Evolutionary conservation across 345 rosid species (phyloP), one percentile per base, ranked within the genome.

Genomic region (Sapria himalayana): DNA sequence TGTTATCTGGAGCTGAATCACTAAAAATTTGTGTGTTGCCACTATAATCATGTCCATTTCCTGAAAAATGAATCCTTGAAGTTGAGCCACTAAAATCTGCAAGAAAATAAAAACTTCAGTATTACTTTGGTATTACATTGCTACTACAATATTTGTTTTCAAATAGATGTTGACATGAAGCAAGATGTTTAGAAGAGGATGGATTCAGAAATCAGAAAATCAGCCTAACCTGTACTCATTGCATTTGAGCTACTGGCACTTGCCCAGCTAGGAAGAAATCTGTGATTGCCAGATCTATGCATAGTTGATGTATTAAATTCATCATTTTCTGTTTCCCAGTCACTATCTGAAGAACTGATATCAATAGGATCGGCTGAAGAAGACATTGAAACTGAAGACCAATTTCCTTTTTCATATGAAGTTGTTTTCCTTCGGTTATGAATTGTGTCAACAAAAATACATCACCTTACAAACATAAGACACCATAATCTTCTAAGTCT

Each of bases 311-410:
- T 3, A 39, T 44, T 50, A 43, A 22, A 15, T 17, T 49, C 52
- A 48, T 39, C 34, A 20, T 71, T 65, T 36, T 61, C 74, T 15
- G 67, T 33, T 45, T 69, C 84, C 2, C 44, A 41, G 4, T 81
- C 94, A 53, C 86, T 77, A 47, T 85, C 94, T 47, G 89, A 73
- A 14, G 94, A 85, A 62, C 92, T 81, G 25, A 81, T 78, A 34
- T 75, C 75, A 60, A 85, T 85, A 41, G 72, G 60, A 22, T 49
- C 49, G 41, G 44, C 46, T 6, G 57, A 53, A 41, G 63, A n/a
- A n/a, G n/a, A n/a, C n/a, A n/a, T n/a, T n/a, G n/a, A n/a, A n/a
- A n/a, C n/a, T n/a, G n/a, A n/a, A n/a, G n/a, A n/a, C n/a, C n/a
- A n/a, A n/a, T n/a, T n/a, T n/a, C n/a, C n/a, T n/a, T n/a, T n/a